Evolutionary conservation across 345 rosid genomes (phyloP), one percentile per base, ranked within the genome.

Genomic region (Aegle marmelos): DNA sequence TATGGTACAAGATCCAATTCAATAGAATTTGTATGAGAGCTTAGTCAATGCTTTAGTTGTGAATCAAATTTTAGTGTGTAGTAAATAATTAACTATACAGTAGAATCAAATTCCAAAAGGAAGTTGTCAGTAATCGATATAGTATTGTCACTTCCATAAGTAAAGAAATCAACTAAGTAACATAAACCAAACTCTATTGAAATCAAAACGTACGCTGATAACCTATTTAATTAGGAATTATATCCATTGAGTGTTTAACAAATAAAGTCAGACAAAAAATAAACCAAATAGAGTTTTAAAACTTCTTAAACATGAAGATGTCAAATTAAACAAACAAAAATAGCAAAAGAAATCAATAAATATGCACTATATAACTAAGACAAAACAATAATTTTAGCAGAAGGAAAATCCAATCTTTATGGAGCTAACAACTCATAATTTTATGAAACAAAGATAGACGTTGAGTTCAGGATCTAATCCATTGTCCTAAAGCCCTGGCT

Each of bases 401-500:
- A 28, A 45, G 21, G n/a, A 41, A 48, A 1, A 48, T 28, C 10
- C 48, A 17, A 39, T 8, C n/a, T 45, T 4, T 24, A 39, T 24
- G 0, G 13, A 60, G 25, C 19, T 33, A 21, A 33, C 17, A 21
- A 79, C 98, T 94, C 85, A 92, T 97, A 70, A 95, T 95, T 85
- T 85, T 93, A 64, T 89, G 89, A 36, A 92, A 84, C 9, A 95
- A 81, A 74, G 77, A 84, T 70, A 83, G 39, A 92, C 78, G 69
- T 84, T 80, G 68, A 92, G 87, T 85, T 92, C 93, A n/a, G 86
- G 92, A 86, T 93, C 99, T 37, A 86, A 56, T 41, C 89, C 89
- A 76, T 64, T 66, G 13, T 92, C 96, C 74, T 76, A 39, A 73
- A 83, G 41, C 79, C 88, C 98, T 36, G 87, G 82, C 50, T 76